Evolutionary conservation across 345 rosid genomes (phyloP), one percentile per base, ranked within the genome.

Genomic region (Brassica nigra): DNA sequence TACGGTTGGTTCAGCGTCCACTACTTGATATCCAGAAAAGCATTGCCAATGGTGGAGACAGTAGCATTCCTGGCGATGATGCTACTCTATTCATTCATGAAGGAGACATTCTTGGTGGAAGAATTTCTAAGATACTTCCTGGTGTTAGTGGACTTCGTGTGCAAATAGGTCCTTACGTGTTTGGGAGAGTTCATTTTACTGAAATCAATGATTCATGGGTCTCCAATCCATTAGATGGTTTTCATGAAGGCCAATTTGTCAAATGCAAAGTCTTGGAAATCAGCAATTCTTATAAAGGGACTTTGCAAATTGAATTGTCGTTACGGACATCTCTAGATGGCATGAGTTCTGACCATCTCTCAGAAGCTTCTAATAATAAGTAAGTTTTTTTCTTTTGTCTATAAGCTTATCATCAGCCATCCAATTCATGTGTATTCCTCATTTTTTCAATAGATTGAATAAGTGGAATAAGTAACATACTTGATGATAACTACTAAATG

Each of bases 241-340:
- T 84, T 76, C 70, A 27, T 16, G 98, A 89, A 84, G 97, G 97
- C 71, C 91, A 95, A 54, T 95, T 93, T 79, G 92, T 95, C 77
- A 93, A 89, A 85, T 91, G 95, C 88, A 93, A 89, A 85, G 96
- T 95, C 82, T 73, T 95, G 73, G 98, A 95, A 85, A 83, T 91
- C 77, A 81, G 87, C 83, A 88, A 1, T 20, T 85, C 97, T 16
- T 83, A 69, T 71, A 88, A 77, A 78, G 96, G 94, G 49, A 89
- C 86, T 75, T 18, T 78, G 78, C 98, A 89, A 75, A 62, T 91
- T 77, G 99, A 95, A 80, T 81, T 95, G 79, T 91, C 98, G 15
- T 73, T 95, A 34, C 89, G 93, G 58, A 70, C 81, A 76, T 86
- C 89, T 6, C 82, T 86, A 73, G 86, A 85, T 72, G 97, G 93